phyloP scores from a whole-genome alignment of 805 yeast species.

The Wickerhamomyces alni region DNA sequence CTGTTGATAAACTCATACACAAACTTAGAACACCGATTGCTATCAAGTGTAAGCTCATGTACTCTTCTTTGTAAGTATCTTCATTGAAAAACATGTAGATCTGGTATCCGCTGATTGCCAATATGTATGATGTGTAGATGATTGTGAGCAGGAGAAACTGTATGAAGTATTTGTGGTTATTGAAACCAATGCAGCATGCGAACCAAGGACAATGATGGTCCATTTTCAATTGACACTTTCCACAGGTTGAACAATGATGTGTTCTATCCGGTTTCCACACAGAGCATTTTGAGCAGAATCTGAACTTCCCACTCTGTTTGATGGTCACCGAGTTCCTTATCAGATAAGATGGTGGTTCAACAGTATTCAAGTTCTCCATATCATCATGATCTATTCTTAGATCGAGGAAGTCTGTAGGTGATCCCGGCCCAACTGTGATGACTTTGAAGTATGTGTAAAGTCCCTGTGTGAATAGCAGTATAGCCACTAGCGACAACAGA shows the following conservation, averaged over 20 bases:
- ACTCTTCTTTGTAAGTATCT: constrained; percentile 32
- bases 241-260: constrained; percentile 80
- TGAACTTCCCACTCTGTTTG: constrained; percentile 54
- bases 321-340: constrained; percentile 36
- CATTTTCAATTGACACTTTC: constrained; percentile 71
- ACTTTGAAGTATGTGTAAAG: constrained; percentile 49
- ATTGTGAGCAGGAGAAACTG: constrained; percentile 61
- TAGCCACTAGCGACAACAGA: constrained; percentile 20
- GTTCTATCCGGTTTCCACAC: constrained; percentile 79
- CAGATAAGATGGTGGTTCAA: constrained; percentile 39
- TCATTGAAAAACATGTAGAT: constrained; percentile 43
- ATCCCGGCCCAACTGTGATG: constrained; percentile 54
- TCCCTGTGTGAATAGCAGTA: constrained; percentile 29
- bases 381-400: constrained; percentile 26
- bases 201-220: constrained; percentile 98
- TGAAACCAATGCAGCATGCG: constrained; percentile 78
- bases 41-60: constrained; percentile 53
- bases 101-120: constrained; percentile 32
- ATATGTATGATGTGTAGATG: constrained; percentile 38
- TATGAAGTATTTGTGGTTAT: constrained; percentile 72
- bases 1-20: constrained; percentile 50
- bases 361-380: constrained; percentile 21
- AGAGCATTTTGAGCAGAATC: constrained; percentile 66
- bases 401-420: constrained; percentile 52
- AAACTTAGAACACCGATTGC: constrained; percentile 50